These are phyloP conservation scores for Leishmania turanica DNA, from an alignment of 208 protist genomes.

Conservation along the genomic window DNA sequence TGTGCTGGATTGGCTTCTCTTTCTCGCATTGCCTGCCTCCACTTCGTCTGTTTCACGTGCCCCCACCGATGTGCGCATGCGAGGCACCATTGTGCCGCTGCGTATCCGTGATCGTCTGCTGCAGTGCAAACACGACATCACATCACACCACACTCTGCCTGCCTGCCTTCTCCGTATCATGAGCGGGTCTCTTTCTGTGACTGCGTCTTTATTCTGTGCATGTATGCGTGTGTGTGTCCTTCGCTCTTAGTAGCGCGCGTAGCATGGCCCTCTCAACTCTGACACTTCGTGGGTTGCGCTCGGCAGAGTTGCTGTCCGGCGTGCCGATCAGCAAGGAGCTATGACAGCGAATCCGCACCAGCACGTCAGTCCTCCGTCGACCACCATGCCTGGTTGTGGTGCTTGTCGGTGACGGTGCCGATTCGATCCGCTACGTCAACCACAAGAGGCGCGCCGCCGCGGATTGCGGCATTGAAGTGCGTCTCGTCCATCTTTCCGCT, in stretches of 20 bases:
- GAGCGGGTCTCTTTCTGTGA: not conserved
- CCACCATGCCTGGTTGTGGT: constrained; percentile 92
- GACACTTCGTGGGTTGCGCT: constrained; percentile 1
- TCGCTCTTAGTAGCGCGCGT: not conserved
- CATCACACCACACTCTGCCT: too few species aligned
- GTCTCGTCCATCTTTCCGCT: constrained; percentile 36
- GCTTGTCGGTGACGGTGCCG: constrained; percentile 88
- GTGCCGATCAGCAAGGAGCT: constrained; percentile 46
- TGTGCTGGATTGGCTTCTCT: not conserved
- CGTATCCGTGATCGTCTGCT: too few species aligned
- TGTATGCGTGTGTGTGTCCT: not conserved
- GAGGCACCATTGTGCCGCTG: too few species aligned
- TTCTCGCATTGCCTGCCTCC: too few species aligned
- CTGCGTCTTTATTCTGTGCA: not conserved
- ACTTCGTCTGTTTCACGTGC: too few species aligned
- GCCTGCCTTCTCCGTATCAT: too few species aligned
- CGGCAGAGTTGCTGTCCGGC: constrained; percentile 53
- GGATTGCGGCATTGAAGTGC: constrained; percentile 51
- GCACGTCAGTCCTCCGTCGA: constrained; percentile 34
- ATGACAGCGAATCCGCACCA: constrained; percentile 32
- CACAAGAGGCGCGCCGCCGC: constrained; percentile 52
- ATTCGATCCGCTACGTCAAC: constrained; percentile 85
- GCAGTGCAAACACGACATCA: too few species aligned
- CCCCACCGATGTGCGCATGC: not conserved
- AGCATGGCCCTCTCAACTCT: constrained; percentile 2